Evolutionary conservation across 208 protist genomes (phyloP).

Genomic region (Trypanosoma conorhini): DNA sequence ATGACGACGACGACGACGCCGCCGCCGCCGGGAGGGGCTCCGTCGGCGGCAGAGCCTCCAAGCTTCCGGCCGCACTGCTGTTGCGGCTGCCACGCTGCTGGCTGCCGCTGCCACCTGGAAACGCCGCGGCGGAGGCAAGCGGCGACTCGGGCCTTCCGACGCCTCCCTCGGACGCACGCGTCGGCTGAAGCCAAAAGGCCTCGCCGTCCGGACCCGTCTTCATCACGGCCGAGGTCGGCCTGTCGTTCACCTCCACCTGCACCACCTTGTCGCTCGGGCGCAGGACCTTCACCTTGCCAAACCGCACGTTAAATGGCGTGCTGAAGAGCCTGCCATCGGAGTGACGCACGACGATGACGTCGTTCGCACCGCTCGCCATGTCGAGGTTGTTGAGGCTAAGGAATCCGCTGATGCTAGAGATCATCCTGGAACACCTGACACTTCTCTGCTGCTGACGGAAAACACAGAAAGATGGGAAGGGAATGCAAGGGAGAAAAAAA

Average conservation of each 20-base stretch:
- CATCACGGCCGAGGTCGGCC: constrained; percentile 91
- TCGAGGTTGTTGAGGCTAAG: constrained; percentile 85
- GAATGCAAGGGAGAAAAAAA: background rate
- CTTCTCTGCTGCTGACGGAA: background rate
- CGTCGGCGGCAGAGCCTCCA: background rate
- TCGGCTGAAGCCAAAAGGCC: constrained; percentile 92
- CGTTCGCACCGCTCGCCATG: constrained; percentile 94
- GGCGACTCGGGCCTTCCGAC: constrained; percentile 38
- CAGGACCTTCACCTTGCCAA: constrained; percentile 95
- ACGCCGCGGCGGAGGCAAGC: constrained; percentile 6
- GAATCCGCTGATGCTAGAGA: constrained; percentile 68
- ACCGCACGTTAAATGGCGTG: constrained; percentile 97
- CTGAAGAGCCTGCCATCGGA: constrained; percentile 92
- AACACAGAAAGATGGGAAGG: background rate
- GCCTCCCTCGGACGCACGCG: constrained; percentile 1
- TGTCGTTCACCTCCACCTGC: constrained; percentile 94
- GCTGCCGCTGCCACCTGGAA: background rate
- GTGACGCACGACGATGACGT: constrained; percentile 97
- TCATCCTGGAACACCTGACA: constrained; percentile 38
- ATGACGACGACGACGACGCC: background rate
- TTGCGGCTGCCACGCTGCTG: background rate
- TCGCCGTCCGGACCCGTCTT: constrained; percentile 95
- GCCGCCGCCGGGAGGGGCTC: background rate
- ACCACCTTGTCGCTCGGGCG: constrained; percentile 91
- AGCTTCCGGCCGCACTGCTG: background rate